Evolutionary conservation across 345 rosid species (phyloP).

Genomic region (Geranium brycei): DNA sequence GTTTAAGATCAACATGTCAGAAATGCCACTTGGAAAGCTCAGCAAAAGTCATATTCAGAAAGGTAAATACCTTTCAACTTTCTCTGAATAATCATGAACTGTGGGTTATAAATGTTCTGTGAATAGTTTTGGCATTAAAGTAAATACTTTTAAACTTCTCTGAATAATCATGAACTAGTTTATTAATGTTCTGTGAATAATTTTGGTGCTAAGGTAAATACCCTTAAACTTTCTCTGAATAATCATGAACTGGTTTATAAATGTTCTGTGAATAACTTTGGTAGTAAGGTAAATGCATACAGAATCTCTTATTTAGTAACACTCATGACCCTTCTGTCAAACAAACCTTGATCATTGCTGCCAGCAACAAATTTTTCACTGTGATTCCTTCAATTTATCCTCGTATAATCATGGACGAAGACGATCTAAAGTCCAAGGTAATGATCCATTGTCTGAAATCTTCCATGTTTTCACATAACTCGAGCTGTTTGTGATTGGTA

Average conservation of each 20-base stretch:
- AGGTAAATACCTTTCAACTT: constrained; percentile 29
- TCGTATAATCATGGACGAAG: constrained; percentile 69
- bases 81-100: no score
- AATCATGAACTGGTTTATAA: constrained; percentile 2
- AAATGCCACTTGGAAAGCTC: constrained; percentile 97
- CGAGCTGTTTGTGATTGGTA: constrained; percentile 14
- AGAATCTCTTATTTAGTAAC: constrained; percentile 44
- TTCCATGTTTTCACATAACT: background rate
- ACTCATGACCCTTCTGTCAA: constrained; percentile 33
- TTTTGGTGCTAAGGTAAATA: no score
- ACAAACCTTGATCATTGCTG: constrained; percentile 78
- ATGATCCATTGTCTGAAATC: background rate
- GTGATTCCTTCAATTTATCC: constrained; percentile 87
- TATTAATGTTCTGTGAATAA: no score
- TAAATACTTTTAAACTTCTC: no score
- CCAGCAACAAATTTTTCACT: constrained; percentile 91
- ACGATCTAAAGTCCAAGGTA: constrained; percentile 87
- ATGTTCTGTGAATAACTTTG: background rate
- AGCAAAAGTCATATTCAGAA: constrained; percentile 78
- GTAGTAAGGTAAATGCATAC: constrained; percentile 57
- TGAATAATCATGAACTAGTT: background rate
- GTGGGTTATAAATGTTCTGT: no score
- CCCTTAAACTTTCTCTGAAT: no score
- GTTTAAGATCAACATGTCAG: constrained; percentile 89
- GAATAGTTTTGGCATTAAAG: no score